Percentiles rank a stretch among this genome's conserved stretches.
Evolutionary conservation across 805 yeast species (phyloP).

Genomic region (Hanseniaspora meyeri): DNA sequence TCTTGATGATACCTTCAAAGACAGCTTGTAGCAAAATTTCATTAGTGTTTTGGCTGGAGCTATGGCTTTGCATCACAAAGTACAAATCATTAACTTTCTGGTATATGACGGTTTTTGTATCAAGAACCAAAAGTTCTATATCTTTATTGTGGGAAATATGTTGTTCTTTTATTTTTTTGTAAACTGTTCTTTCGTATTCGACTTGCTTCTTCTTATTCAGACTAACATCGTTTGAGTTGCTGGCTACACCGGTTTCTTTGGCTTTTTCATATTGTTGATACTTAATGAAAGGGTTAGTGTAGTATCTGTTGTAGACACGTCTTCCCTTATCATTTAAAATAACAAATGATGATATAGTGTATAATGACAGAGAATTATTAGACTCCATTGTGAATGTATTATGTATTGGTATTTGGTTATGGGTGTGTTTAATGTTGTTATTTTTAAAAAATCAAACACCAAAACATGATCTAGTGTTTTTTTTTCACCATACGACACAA

Average conservation of each 20-base stretch:
- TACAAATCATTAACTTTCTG: constrained; percentile 70
- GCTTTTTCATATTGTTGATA: constrained; percentile 12
- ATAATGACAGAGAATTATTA: constrained; percentile 46
- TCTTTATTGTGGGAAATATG: constrained; percentile 31
- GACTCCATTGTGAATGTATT: neutral
- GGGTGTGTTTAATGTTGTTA: neutral
- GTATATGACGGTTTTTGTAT: constrained; percentile 70
- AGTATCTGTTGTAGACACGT: constrained; percentile 76
- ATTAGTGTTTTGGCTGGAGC: constrained; percentile 61
- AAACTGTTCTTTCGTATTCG: constrained; percentile 61
- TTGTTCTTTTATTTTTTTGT: constrained; percentile 57
- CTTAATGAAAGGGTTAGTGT: constrained; percentile 46
- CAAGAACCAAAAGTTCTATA: constrained; percentile 69
- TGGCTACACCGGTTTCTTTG: constrained; percentile 21
- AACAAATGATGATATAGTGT: constrained; percentile 68
- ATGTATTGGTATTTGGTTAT: neutral
- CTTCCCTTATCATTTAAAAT: constrained; percentile 73
- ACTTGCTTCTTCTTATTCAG: constrained; percentile 50
- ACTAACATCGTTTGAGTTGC: constrained; percentile 21
- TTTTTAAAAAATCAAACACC: neutral
- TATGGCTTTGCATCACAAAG: constrained; percentile 46
- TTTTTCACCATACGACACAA: too few species aligned
- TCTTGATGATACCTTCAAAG: constrained; percentile 65
- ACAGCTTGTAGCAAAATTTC: constrained; percentile 69
- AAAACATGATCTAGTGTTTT: neutral